Conservation (phyloP, 805 yeast genomes). For the Cyberlindnera euphorbiiphila region DNA sequence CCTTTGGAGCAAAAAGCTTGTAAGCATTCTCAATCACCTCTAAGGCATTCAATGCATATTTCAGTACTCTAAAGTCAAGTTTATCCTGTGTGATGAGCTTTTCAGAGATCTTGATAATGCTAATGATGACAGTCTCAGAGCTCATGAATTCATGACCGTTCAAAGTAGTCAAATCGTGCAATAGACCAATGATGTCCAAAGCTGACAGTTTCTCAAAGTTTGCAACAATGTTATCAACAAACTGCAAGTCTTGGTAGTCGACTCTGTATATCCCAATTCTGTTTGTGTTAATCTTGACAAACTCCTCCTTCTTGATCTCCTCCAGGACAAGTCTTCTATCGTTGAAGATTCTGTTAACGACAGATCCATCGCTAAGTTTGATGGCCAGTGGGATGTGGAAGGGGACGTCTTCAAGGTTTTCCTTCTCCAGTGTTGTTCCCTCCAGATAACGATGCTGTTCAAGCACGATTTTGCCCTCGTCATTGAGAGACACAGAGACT, state of each 20-base stretch:
- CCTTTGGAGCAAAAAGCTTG: constrained; percentile 13
- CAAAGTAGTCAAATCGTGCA: constrained; percentile 32
- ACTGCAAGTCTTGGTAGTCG: constrained; percentile 36
- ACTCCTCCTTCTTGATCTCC: constrained; percentile 24
- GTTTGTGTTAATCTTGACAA: constrained; percentile 41
- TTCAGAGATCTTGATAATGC: constrained; percentile 28
- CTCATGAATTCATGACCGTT: constrained; percentile 30
- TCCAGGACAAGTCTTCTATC: constrained; percentile 35
- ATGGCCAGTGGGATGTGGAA: constrained; percentile 59
- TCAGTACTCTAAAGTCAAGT: constrained; percentile 27
- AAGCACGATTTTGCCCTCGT: constrained; percentile 30
- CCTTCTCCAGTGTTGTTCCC: constrained; percentile 24
- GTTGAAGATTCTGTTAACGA: constrained; percentile 38
- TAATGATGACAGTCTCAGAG: constrained; percentile 26
- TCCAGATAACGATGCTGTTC: constrained; percentile 38
- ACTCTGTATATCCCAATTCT: constrained; percentile 46
- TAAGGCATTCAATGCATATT: constrained; percentile 27
- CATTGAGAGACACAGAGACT: constrained; percentile 34
- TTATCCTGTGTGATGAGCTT: constrained; percentile 9
- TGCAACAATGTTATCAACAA: constrained; percentile 27
- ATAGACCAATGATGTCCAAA: constrained; percentile 29
- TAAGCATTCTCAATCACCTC: constrained; percentile 22
- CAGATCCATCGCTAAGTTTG: constrained; percentile 33
- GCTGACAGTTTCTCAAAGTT: constrained; percentile 23
- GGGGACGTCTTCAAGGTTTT: constrained; percentile 51